Percentiles rank a stretch among this genome's conserved stretches.
Conservation (phyloP, 2,329 filamentous ascomycete genomes). For the Fusarium sp. region DNA sequence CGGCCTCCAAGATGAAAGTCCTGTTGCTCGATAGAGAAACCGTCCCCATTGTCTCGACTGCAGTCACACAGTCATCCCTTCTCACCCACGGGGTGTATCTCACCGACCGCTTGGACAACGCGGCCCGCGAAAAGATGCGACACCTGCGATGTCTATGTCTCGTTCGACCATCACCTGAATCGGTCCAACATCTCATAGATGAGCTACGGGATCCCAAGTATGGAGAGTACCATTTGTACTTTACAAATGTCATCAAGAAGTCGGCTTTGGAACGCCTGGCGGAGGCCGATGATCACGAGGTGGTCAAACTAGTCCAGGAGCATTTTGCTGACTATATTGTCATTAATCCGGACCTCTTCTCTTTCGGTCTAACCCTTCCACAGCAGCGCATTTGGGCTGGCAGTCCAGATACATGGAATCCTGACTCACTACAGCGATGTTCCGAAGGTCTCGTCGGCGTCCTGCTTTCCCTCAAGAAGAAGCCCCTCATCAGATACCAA, state of each 20-base stretch:
- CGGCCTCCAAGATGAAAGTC: conserved; percentile 97
- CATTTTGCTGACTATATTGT: conserved; percentile 97
- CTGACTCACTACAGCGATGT: conserved; percentile 84
- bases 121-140: conserved; percentile 93
- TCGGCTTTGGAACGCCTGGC: conserved; percentile 92
- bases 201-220: conserved; percentile 97
- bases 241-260: conserved; percentile 98
- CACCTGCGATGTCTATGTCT: conserved; percentile 95
- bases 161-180: conserved; percentile 88
- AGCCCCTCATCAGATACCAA: conserved; percentile 91
- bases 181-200: conserved; percentile 92
- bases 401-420: conserved; percentile 87
- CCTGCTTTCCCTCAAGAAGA: conserved; percentile 92
- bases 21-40: conserved; percentile 93
- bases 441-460: conserved; percentile 88
- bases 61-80: conserved; percentile 92
- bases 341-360: conserved; percentile 93
- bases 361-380: conserved; percentile 76
- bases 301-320: conserved; percentile 92
- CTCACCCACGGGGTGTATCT: conserved; percentile 98
- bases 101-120: conserved; percentile 93
- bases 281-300: conserved; percentile 96
- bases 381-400: conserved; percentile 82
- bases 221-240: conserved; percentile 96
- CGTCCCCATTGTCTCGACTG: conserved; percentile 90